These are phyloP conservation scores for Pseudotulostoma volvatum DNA, from an alignment of 495 filamentous ascomycete species.

Conservation along the genomic window DNA sequence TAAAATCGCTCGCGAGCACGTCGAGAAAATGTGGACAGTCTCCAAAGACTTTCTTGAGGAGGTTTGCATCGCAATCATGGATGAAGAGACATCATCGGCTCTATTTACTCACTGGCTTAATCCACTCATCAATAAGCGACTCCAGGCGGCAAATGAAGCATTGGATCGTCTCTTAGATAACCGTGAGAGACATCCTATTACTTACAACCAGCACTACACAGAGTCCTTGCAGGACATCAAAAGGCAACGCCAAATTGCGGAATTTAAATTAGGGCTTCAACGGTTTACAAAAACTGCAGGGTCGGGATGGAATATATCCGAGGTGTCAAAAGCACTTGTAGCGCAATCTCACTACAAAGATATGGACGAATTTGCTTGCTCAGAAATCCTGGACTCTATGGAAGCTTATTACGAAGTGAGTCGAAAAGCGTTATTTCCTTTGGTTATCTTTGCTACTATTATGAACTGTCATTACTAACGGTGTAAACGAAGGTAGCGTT, in stretches of 20 bases:
- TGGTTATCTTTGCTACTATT: too few relatives aligned
- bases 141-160: conserved; percentile 13
- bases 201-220: conserved; percentile 40
- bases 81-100: conserved; percentile 19
- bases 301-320: too few relatives aligned
- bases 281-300: too few relatives aligned
- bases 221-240: conserved; percentile 29
- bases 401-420: conserved; percentile 19
- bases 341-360: conserved; percentile 5
- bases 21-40: conserved; percentile 18
- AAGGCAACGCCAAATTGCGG: conserved; percentile 10
- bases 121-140: conserved; percentile 16
- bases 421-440: too few relatives aligned
- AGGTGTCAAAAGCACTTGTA: conserved; percentile 3
- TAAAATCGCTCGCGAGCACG: conserved; percentile 20
- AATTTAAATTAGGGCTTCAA: conserved; percentile 7
- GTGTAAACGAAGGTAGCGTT: conserved; percentile 54
- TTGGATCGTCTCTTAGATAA: conserved; percentile 11
- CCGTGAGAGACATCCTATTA: conserved; percentile 24
- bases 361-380: conserved; percentile 12
- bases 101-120: conserved; percentile 25
- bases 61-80: conserved; percentile 16
- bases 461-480: too few relatives aligned
- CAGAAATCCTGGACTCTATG: conserved; percentile 17
- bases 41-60: conserved; percentile 21